These are phyloP conservation scores for Botrytis cinerea DNA, from an alignment of 2,329 filamentous ascomycete genomes.

Conservation along the genomic window DNA sequence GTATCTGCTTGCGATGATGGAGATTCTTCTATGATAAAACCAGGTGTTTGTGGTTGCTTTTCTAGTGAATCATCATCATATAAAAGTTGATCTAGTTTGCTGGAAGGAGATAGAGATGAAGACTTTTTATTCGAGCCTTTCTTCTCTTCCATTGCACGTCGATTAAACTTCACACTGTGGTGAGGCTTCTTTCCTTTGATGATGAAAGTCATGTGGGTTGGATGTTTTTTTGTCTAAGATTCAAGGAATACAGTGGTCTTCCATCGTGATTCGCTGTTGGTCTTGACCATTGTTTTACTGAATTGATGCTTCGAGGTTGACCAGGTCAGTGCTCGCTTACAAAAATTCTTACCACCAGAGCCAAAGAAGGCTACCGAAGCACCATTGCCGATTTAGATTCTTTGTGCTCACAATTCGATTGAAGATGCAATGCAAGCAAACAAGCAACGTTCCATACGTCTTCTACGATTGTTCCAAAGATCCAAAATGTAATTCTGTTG, in stretches of 20 bases:
- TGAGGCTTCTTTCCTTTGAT: conserved; percentile 39
- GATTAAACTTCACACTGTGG: conserved; percentile 39
- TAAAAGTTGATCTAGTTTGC: conserved; percentile 25
- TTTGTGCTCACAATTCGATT: neutral
- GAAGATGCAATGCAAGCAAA: conserved; percentile 15
- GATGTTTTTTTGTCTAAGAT: conserved; percentile 8
- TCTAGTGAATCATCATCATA: conserved; percentile 26
- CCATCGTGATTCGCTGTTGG: conserved; percentile 20
- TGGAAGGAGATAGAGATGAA: conserved; percentile 25
- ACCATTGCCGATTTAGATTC: neutral
- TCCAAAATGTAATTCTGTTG: conserved; percentile 8
- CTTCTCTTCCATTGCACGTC: conserved; percentile 31
- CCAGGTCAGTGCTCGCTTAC: conserved; percentile 23
- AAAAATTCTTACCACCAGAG: neutral
- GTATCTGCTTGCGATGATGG: conserved; percentile 19
- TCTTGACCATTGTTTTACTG: conserved; percentile 8
- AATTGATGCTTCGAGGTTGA: neutral
- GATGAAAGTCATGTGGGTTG: conserved; percentile 39
- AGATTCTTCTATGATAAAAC: conserved; percentile 31
- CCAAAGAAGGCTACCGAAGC: conserved; percentile 5
- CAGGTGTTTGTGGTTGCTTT: conserved; percentile 25
- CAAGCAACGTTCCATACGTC: conserved; percentile 22
- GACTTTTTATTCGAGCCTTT: conserved; percentile 4
- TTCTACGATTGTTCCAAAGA: conserved; percentile 10
- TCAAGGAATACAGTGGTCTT: conserved; percentile 15